A percentile compares a stretch with the other conserved stretches of the same genome.
Evolutionary conservation across 1,139 yeast genomes (phyloP).

Genomic region (Kurtzmaniella quercitrusa): DNA sequence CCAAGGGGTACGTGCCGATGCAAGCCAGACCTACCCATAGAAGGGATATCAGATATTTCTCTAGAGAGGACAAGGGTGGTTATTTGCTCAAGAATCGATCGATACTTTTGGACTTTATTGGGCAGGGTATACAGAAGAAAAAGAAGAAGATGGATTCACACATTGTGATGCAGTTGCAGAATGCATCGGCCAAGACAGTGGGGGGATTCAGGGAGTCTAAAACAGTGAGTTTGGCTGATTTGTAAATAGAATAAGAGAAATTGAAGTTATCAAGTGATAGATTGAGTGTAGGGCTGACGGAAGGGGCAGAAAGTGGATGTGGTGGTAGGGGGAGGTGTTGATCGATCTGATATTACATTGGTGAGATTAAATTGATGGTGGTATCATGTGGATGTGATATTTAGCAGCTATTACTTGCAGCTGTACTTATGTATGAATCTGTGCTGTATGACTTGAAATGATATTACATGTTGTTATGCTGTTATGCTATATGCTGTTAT

Average conservation of each 20-base stretch:
- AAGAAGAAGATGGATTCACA: constrained; percentile 20
- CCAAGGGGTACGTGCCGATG: constrained; percentile 76
- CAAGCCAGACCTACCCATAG: constrained; percentile 83
- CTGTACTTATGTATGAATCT: no score
- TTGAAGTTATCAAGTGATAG: background rate
- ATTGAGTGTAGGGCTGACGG: background rate
- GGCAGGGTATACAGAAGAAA: constrained; percentile 13
- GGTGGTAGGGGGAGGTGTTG: no score
- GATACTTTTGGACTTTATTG: constrained; percentile 36
- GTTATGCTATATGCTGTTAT: no score
- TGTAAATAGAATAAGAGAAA: constrained; percentile 6
- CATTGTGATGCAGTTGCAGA: constrained; percentile 21
- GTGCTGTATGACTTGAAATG: no score
- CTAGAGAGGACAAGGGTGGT: constrained; percentile 70
- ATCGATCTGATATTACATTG: no score
- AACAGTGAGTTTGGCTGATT: constrained; percentile 11
- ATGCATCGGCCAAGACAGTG: constrained; percentile 23
- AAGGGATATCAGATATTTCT: constrained; percentile 76
- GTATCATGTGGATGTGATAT: no score
- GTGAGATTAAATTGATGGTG: no score
- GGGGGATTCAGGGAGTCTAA: constrained; percentile 11
- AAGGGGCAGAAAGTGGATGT: no score
- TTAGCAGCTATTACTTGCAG: no score
- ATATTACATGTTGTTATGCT: no score
- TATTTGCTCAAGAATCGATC: constrained; percentile 50